These are phyloP conservation scores for Spencermartinsiella ligniputridi DNA, from an alignment of 1,139 yeast species.

Conservation along the genomic window DNA sequence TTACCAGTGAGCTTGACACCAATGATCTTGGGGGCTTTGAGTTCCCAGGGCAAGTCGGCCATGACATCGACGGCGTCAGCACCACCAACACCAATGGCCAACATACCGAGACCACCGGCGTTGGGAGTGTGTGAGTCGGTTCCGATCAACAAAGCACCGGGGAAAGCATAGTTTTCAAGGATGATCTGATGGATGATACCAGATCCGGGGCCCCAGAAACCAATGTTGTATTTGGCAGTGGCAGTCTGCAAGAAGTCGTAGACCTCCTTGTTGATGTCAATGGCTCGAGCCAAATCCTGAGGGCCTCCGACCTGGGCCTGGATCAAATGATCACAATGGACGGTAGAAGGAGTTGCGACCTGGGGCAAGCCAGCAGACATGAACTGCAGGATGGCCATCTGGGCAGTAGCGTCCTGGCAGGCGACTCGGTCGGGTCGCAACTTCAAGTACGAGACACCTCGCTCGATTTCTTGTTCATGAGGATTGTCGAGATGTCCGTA, in stretches of 20 bases:
- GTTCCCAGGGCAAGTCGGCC: conserved; percentile 98
- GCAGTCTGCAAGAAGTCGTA: conserved; percentile 92
- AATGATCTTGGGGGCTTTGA: conserved; percentile 88
- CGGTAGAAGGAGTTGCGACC: conserved; percentile 95
- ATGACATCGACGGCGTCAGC: conserved; percentile 98
- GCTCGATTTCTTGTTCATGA: conserved; percentile 88
- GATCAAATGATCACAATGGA: conserved; percentile 98
- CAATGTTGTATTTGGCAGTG: conserved; percentile 95
- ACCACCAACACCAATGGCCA: conserved; percentile 98
- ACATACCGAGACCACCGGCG: conserved; percentile 96
- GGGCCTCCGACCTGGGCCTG: conserved; percentile 96
- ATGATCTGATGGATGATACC: conserved; percentile 98
- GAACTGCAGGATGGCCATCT: conserved; percentile 97
- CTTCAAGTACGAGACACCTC: conserved; percentile 95
- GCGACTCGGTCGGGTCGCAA: conserved; percentile 99
- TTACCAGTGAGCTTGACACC: conserved; percentile 90
- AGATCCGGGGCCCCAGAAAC: conserved; percentile 99
- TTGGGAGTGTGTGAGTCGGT: conserved; percentile 98
- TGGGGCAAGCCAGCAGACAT: conserved; percentile 95
- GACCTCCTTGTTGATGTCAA: conserved; percentile 91
- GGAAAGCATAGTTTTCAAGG: conserved; percentile 88
- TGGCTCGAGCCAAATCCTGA: conserved; percentile 90
- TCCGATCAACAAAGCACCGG: conserved; percentile 94
- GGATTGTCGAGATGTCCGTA: conserved; percentile 97
- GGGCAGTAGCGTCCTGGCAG: conserved; percentile 99